Evolutionary conservation across 179 eudicot genomes (phyloP).

Genomic region (Heliamphora ciliata): DNA sequence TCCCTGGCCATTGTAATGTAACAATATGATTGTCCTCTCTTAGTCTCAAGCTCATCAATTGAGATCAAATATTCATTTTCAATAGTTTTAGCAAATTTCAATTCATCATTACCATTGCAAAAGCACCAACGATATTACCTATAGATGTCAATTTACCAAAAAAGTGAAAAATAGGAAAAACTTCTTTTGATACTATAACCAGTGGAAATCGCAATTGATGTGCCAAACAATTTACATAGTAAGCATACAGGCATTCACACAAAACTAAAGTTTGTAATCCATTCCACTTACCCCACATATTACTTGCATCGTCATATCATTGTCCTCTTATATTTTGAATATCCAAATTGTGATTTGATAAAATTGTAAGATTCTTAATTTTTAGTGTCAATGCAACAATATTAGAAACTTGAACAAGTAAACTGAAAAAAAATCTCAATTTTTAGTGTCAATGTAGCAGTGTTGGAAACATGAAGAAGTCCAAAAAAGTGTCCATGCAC

Average conservation of each 20-base stretch:
- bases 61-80: background rate
- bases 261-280: conserved; percentile 3
- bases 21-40: background rate
- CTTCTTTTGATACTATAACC: conserved; percentile 1
- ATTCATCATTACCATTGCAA: background rate
- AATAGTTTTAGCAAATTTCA: background rate
- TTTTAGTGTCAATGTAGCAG: too few species aligned
- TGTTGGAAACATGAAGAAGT: too few species aligned
- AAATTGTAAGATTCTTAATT: too few species aligned
- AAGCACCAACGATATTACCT: background rate
- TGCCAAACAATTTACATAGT: background rate
- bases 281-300: background rate
- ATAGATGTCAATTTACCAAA: background rate
- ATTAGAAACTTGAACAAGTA: too few species aligned
- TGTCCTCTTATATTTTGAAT: background rate
- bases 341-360: too few species aligned
- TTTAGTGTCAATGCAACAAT: too few species aligned
- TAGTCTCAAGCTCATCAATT: background rate
- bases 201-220: background rate
- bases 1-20: background rate
- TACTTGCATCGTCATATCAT: conserved; percentile 1
- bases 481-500: too few species aligned
- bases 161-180: background rate
- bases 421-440: too few species aligned
- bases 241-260: background rate